Conservation (phyloP, 352 stramenopile genomes). For the Pythium phragmitis region DNA sequence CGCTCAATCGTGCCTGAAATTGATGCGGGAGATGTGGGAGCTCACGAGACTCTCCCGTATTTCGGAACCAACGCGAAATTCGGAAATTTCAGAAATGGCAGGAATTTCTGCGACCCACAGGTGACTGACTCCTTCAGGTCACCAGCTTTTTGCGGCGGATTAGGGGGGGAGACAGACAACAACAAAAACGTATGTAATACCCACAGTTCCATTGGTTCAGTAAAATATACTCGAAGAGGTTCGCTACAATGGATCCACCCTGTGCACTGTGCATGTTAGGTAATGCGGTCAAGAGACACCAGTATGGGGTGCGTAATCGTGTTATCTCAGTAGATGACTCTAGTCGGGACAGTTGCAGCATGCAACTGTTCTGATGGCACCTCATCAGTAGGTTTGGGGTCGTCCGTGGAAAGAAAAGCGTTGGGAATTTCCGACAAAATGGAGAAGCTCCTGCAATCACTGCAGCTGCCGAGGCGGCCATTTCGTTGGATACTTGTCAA, state of each 20-base stretch:
- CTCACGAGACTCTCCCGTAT: background rate
- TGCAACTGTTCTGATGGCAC: background rate
- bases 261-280: constrained; percentile 5
- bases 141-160: constrained; percentile 2
- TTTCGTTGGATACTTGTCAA: too few relatives aligned
- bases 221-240: constrained; percentile 1
- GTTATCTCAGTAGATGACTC: constrained; percentile 5
- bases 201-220: background rate
- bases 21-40: constrained; percentile 18
- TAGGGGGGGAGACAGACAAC: background rate
- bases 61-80: constrained; percentile 9
- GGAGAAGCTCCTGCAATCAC: too few relatives aligned
- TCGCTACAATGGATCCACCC: constrained; percentile 3
- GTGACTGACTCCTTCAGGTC: constrained; percentile 21
- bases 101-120: constrained; percentile 1
- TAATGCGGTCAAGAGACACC: constrained; percentile 26
- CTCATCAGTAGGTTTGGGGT: too few relatives aligned
- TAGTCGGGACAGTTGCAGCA: background rate
- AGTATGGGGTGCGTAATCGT: background rate
- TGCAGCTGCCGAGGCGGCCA: background rate
- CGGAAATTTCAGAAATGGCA: constrained; percentile 17
- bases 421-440: too few relatives aligned
- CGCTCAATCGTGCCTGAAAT: constrained; percentile 17
- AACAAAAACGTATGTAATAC: background rate
- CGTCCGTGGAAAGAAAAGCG: constrained; percentile 6